Base-by-base conservation (phyloP, 306 rosid genomes). In the Medicago lupulina region DNA sequence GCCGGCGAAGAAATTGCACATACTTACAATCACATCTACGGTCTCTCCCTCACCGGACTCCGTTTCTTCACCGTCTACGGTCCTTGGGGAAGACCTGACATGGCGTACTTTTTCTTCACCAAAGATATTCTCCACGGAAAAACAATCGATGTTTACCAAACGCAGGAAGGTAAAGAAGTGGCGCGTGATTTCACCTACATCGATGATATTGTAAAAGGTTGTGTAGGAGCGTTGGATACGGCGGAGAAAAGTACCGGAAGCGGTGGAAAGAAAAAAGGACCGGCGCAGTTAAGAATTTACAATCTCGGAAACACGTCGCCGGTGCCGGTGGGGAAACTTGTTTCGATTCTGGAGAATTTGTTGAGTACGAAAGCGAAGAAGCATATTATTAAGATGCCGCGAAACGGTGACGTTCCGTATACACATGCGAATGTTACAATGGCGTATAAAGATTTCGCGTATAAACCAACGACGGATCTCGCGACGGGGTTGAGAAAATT, bases 131-230 rank as follows among this genome's bases (percentile, higher is more conserved):
- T 93, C 19, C 96, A 89, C 1, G 96, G 98, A 10, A 93, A 90
- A 61, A 53, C 73, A 31, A 84, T 93, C 8, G 90, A 93, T 1
- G 79, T 93, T 0, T 93, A 89, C 84, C 78, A 80, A 59, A 89
- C 95, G 0, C 88, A 80, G 10, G 93, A 90, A 6, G 93, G 82
- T 5, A 90, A 93, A 40, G 95, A 90, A 85, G 98, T 93, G 83
- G 98, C 98, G 86, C 97, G 98, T 87, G 98, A 93, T 67, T 93
- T 90, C 88, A 93, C 98, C 5, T 92, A 87, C 86, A 90, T 92
- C 71, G 97, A 92, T 44, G 97, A 92, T 23, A 78, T 92, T 3
- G 98, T 93, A 0, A 91, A 88, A 7, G 98, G 97, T 0, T 93
- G 98, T 1, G 4, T 93, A 0, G 98, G 98, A 0, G 92, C 98